These are phyloP conservation scores for Rickenella mellea DNA, from an alignment of 768 basidiomycete genomes.

Conservation along the genomic window DNA sequence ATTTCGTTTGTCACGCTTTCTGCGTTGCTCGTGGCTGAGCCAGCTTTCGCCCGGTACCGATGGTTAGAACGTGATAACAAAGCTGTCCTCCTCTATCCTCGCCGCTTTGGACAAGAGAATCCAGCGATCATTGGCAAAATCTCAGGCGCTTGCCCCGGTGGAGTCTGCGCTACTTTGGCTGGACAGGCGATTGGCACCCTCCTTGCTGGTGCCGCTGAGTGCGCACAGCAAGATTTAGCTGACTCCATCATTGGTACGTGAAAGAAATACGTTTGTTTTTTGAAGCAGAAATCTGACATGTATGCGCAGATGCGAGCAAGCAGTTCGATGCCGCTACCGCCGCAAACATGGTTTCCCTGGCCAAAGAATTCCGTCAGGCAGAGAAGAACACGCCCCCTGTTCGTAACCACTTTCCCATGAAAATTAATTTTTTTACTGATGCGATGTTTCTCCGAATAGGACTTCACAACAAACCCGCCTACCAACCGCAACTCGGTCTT, in stretches of 20 bases:
- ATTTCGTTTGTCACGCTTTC: constrained; percentile 13
- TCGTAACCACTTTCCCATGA: constrained; percentile 8
- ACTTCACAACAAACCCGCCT: constrained; percentile 44
- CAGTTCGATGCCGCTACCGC: constrained; percentile 43
- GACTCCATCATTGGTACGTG: constrained; percentile 44
- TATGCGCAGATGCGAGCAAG: constrained; percentile 33
- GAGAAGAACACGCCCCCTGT: constrained; percentile 57
- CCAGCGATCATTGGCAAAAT: constrained; percentile 38
- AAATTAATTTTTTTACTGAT: background rate
- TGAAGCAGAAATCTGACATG: constrained; percentile 1
- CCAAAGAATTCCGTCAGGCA: constrained; percentile 40
- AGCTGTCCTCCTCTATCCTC: constrained; percentile 37
- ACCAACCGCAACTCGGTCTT: constrained; percentile 41
- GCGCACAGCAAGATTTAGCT: constrained; percentile 48
- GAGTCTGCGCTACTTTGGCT: constrained; percentile 39
- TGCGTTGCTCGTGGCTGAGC: constrained; percentile 7
- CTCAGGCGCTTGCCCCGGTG: constrained; percentile 34
- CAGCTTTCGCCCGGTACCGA: constrained; percentile 26
- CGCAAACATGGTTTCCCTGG: constrained; percentile 41
- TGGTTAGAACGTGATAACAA: constrained; percentile 40
- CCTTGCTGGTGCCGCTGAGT: constrained; percentile 41
- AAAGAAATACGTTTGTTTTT: background rate
- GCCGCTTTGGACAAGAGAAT: constrained; percentile 44
- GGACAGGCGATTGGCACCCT: constrained; percentile 42
- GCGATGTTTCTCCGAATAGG: constrained; percentile 20